phyloP scores from a whole-genome alignment of 805 yeast genomes.

The Ogataea henricii region DNA sequence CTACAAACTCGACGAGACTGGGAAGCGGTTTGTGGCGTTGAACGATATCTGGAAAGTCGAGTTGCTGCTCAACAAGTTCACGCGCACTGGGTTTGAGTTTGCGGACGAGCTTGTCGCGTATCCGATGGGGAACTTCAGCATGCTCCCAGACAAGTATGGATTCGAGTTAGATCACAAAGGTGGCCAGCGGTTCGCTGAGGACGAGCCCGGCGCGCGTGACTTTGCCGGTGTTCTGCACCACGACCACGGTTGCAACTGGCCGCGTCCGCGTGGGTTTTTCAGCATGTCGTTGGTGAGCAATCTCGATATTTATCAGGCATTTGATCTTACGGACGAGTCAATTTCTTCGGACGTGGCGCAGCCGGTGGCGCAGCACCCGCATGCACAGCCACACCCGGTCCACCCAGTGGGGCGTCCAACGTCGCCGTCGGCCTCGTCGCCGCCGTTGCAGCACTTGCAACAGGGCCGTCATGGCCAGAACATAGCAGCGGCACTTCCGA shows the following conservation, averaged over 20 bases:
- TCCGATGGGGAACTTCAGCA: conserved; percentile 34
- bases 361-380: not conserved
- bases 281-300: conserved; percentile 27
- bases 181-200: conserved; percentile 11
- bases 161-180: conserved; percentile 22
- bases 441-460: conserved; percentile 6
- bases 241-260: conserved; percentile 28
- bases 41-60: conserved; percentile 38
- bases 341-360: not conserved
- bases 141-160: conserved; percentile 23
- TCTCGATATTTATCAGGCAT: conserved; percentile 1
- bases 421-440: conserved; percentile 5
- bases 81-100: conserved; percentile 33
- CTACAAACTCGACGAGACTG: conserved; percentile 38
- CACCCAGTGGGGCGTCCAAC: not conserved
- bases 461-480: not conserved
- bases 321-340: conserved; percentile 5
- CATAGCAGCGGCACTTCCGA: not conserved
- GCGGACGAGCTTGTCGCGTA: conserved; percentile 32
- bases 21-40: conserved; percentile 31
- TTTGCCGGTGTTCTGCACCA: conserved; percentile 32
- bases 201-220: not conserved
- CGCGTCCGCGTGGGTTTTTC: conserved; percentile 34
- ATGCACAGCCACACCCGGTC: conserved; percentile 9
- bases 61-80: conserved; percentile 33